Conservation (phyloP, 306 rosid species). For the Prunus fruticosa region DNA sequence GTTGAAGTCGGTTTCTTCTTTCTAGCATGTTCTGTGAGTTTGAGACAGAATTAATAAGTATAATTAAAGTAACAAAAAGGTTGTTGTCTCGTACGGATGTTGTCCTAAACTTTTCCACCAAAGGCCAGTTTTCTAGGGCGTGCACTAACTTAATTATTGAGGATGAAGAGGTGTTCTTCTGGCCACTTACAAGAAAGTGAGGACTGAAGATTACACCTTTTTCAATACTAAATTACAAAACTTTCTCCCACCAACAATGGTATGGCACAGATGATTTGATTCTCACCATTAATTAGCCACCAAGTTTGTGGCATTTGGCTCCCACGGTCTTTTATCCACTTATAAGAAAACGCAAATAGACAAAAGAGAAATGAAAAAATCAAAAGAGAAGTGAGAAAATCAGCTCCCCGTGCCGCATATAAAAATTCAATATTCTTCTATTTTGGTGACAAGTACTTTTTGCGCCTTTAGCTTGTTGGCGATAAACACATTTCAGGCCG, state of each 20-base stretch:
- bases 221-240: neutral
- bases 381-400: fast-evolving
- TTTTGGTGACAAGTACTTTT: neutral
- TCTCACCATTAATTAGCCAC: neutral
- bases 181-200: neutral
- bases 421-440: neutral
- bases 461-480: neutral
- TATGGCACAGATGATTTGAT: neutral
- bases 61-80: neutral
- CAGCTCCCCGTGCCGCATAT: too few species aligned
- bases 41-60: neutral
- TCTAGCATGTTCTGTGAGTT: neutral
- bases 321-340: too few species aligned
- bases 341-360: fast-evolving
- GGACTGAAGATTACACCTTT: neutral
- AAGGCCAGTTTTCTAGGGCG: neutral
- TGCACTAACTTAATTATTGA: neutral
- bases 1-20: neutral
- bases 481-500: neutral
- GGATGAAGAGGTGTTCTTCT: neutral
- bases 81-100: neutral
- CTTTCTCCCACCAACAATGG: neutral
- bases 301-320: neutral
- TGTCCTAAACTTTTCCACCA: neutral
- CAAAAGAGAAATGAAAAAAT: fast-evolving